Evolutionary conservation across 2,329 filamentous ascomycete genomes (phyloP), one percentile per base, ranked within the genome.

Genomic region (Thelonectria rubi): DNA sequence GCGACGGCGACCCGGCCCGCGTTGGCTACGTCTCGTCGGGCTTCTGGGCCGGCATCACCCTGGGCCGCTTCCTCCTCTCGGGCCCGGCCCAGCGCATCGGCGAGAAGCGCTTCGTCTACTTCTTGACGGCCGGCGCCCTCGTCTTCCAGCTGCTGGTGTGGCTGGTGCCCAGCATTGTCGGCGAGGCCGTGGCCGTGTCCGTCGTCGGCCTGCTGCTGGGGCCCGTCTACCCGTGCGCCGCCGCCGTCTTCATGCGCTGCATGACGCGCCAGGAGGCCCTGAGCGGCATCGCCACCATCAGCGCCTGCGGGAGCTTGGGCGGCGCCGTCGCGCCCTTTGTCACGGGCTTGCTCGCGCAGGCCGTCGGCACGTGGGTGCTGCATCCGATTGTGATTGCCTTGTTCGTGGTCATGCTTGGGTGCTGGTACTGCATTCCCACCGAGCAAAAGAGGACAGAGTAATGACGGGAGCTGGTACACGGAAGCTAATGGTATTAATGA

Each of bases 1-100:
- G 92, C 39, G 80, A 87, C 58, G 92, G 91, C 14, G 83, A 90
- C 68, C 91, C 91, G 7, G 81, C 84, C 0, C 81, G 84, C 3
- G 91, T 95, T 17, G 92, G 93, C 37, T 95, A 95, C 74, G 91
- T 95, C 20, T 93, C 91, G 1, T 83, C 91, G 1, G 84, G 88
- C 11, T 89, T 88, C 76, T 87, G 88, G 88, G 88, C 78, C 2
- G 91, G 92, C 60, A 92, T 94, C 70, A 93, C 91, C 0, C 73
- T 92, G 1, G 91, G 91, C 1, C 86, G 93, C 2, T 92, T 95
- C 76, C 71, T 88, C 15, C 84, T 96, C 11, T 87, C 88, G 0
- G 85, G 86, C 11, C 82, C 88, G 0, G 89, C 90, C 5, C 84
- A 88, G 55, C 82, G 81, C 37, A 75, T 94, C 14, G 92, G 92